Conservation (phyloP, 371 early-diverging fungal genomes). For the Mucor sp. region DNA sequence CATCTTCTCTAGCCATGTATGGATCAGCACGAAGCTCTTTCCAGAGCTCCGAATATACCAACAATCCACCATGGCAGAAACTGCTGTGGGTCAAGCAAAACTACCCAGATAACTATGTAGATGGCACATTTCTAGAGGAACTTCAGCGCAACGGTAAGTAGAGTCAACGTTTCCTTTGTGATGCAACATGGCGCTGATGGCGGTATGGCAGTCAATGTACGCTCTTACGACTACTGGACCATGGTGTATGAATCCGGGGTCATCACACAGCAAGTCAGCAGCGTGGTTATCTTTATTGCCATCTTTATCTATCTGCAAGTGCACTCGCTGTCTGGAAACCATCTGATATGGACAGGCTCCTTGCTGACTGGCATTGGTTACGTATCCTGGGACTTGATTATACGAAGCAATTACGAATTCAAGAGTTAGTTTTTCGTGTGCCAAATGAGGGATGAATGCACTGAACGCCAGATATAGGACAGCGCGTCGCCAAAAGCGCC, state of each 20-base stretch:
- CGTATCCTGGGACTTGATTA: constrained; percentile 67
- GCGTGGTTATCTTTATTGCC: constrained; percentile 82
- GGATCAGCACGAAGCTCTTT: constrained; percentile 1
- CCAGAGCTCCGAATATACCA: constrained; percentile 58
- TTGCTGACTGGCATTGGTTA: constrained; percentile 65
- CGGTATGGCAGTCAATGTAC: constrained; percentile 59
- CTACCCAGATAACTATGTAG: constrained; percentile 94
- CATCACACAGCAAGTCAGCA: constrained; percentile 85
- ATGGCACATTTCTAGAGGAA: constrained; percentile 82
- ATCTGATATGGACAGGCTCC: constrained; percentile 64
- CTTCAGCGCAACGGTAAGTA: constrained; percentile 85
- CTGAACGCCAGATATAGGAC: constrained; percentile 30
- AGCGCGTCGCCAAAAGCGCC: constrained; percentile 71
- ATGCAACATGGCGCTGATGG: background rate
- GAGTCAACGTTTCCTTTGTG: background rate
- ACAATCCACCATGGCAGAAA: constrained; percentile 78
- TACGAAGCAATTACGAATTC: constrained; percentile 50
- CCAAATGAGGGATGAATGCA: background rate
- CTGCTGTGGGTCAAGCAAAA: constrained; percentile 88
- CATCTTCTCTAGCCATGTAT: background rate
- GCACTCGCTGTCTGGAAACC: constrained; percentile 55
- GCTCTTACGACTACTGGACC: constrained; percentile 74
- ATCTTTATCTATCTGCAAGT: constrained; percentile 80
- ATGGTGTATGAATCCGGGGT: constrained; percentile 74
- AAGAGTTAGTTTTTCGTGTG: constrained; percentile 39